A percentile compares a stretch with the other conserved stretches of the same genome.
These are phyloP conservation scores for Lunasporangiospora selenospora DNA, from an alignment of 192 early-diverging fungal genomes.

Conservation along the genomic window DNA sequence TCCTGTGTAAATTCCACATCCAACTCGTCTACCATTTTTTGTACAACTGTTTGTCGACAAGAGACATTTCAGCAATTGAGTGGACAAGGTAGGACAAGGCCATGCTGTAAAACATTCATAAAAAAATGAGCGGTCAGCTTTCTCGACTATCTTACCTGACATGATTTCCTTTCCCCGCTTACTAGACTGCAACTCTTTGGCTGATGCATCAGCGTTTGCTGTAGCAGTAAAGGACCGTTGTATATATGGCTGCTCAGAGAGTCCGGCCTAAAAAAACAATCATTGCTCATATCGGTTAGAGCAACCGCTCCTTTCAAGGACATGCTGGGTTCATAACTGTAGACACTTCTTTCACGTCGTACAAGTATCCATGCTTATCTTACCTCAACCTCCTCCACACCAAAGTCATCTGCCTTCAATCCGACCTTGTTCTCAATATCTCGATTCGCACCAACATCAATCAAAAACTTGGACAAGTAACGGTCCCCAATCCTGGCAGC, in stretches of 20 bases:
- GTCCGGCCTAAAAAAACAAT: conserved; percentile 6
- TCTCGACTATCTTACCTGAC: conserved; percentile 19
- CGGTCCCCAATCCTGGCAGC: conserved; percentile 81
- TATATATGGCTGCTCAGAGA: conserved; percentile 16
- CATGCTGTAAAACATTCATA: not conserved
- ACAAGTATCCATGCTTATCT: conserved; percentile 1
- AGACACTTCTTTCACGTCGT: too few relatives aligned
- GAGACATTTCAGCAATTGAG: not conserved
- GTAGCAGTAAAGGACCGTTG: conserved; percentile 14
- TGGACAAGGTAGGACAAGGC: not conserved
- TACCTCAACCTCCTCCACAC: conserved; percentile 47
- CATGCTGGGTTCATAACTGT: too few relatives aligned
- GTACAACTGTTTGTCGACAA: conserved; percentile 53
- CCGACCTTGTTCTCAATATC: conserved; percentile 79
- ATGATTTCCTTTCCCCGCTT: conserved; percentile 50
- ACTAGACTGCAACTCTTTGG: conserved; percentile 13
- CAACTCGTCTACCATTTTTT: conserved; percentile 71
- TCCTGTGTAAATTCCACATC: conserved; percentile 72
- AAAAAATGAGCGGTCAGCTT: too few relatives aligned
- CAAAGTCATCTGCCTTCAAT: conserved; percentile 78
- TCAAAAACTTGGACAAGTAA: conserved; percentile 69
- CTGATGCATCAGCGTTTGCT: conserved; percentile 10
- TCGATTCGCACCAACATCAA: conserved; percentile 81
- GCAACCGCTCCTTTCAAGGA: too few relatives aligned
- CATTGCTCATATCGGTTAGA: too few relatives aligned